phyloP scores from a whole-genome alignment of 2,329 filamentous ascomycete species.

The Colletotrichum sp. region DNA sequence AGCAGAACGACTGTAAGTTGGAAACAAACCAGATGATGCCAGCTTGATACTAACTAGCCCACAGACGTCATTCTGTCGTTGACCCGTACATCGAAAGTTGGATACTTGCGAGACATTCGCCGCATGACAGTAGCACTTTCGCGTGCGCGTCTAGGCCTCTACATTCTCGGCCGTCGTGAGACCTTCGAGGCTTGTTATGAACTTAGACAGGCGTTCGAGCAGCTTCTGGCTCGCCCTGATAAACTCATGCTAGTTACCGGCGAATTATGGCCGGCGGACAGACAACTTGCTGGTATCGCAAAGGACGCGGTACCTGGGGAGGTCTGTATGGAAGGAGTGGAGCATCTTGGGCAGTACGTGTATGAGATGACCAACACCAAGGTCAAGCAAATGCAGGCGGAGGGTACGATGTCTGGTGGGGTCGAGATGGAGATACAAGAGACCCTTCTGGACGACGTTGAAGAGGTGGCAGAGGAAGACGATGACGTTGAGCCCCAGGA shows the following conservation, averaged over 20 bases:
- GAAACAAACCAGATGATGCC: background rate
- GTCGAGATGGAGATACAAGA: conserved; percentile 27
- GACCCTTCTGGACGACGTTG: conserved; percentile 29
- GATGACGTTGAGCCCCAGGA: conserved; percentile 26
- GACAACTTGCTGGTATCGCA: conserved; percentile 50
- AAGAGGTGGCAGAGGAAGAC: conserved; percentile 25
- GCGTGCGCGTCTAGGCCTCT: conserved; percentile 87
- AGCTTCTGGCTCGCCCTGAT: conserved; percentile 77
- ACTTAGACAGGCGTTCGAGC: conserved; percentile 83
- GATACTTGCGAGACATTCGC: conserved; percentile 91
- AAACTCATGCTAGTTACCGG: conserved; percentile 82
- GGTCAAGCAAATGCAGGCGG: conserved; percentile 53
- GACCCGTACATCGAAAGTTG: conserved; percentile 85
- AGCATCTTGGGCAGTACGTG: conserved; percentile 95
- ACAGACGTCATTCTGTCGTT: conserved; percentile 91
- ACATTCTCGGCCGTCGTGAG: conserved; percentile 85
- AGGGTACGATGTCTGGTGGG: conserved; percentile 27
- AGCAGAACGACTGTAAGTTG: conserved; percentile 95
- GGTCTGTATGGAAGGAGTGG: conserved; percentile 84
- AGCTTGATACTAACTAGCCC: conserved; percentile 24
- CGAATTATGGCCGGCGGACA: conserved; percentile 80
- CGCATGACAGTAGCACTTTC: conserved; percentile 94
- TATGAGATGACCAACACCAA: conserved; percentile 87
- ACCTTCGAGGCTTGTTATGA: conserved; percentile 92
- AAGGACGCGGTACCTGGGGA: conserved; percentile 59